These are phyloP conservation scores for Emergomyces orientalis DNA, from an alignment of 2,329 filamentous ascomycete species.

Conservation along the genomic window DNA sequence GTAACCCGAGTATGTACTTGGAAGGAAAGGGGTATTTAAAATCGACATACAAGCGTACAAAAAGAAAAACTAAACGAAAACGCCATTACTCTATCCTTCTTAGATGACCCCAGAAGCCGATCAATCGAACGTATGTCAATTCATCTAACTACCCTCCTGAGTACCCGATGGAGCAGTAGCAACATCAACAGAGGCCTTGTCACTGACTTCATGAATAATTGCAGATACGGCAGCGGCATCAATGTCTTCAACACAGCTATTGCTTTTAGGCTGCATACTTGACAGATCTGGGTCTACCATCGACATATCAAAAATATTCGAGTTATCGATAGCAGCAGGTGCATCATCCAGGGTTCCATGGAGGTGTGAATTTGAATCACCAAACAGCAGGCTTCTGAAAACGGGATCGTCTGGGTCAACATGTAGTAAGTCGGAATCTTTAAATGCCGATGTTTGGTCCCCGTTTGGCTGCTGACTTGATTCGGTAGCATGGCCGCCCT, in stretches of 20 bases:
- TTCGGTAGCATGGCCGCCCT: not conserved
- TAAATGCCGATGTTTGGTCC: not conserved
- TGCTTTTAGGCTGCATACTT: constrained; percentile 18
- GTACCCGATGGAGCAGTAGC: not conserved
- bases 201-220: constrained; percentile 13
- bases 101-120: not conserved
- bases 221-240: constrained; percentile 12
- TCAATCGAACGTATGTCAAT: not conserved
- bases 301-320: constrained; percentile 27
- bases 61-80: not conserved
- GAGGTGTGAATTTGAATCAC: constrained; percentile 7
- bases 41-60: not conserved
- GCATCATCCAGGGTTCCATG: constrained; percentile 9
- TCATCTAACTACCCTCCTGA: constrained; percentile 1
- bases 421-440: not conserved
- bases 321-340: constrained; percentile 9
- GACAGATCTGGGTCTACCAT: constrained; percentile 23
- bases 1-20: not conserved
- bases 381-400: constrained; percentile 27
- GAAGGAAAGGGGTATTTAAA: not conserved
- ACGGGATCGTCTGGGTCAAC: constrained; percentile 8
- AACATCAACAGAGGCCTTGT: not conserved
- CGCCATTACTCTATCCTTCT: not conserved
- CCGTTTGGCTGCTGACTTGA: not conserved
- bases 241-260: constrained; percentile 11